phyloP scores from a whole-genome alignment of 148 eudicot genomes.

The Pouteria glomerata region DNA sequence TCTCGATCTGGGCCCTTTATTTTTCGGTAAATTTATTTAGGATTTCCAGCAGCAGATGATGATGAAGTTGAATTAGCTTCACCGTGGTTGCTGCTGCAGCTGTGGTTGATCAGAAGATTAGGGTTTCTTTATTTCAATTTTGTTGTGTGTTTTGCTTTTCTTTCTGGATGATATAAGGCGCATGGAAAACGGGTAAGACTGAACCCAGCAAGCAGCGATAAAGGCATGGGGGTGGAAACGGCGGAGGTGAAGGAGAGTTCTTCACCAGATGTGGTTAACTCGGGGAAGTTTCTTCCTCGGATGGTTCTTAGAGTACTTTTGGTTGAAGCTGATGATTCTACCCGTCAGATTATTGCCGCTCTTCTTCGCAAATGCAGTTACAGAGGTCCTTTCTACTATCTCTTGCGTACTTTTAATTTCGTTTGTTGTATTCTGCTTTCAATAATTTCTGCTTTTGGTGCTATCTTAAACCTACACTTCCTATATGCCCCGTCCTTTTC shows the following conservation, averaged over 20 bases:
- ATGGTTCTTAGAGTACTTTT: slow-evolving; percentile 54
- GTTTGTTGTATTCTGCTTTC: too few relatives aligned
- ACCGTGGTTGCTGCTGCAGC: too few relatives aligned
- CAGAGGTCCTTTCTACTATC: slow-evolving; percentile 62
- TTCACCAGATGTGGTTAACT: slow-evolving; percentile 37
- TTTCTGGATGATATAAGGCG: neutral
- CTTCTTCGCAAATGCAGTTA: slow-evolving; percentile 74
- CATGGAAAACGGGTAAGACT: slow-evolving; percentile 42
- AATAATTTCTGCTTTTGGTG: too few relatives aligned
- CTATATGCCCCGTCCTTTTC: too few relatives aligned
- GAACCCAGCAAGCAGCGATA: slow-evolving; percentile 30
- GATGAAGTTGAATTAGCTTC: neutral
- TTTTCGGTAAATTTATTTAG: neutral
- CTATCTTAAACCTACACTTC: too few relatives aligned
- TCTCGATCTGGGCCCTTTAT: neutral
- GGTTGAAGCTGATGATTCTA: slow-evolving; percentile 79
- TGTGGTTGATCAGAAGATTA: neutral
- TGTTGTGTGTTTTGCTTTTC: neutral
- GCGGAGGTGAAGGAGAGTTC: slow-evolving; percentile 6
- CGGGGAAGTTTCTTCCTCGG: slow-evolving; percentile 58
- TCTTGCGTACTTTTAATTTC: too few relatives aligned
- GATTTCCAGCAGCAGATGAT: neutral
- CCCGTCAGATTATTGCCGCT: slow-evolving; percentile 71
- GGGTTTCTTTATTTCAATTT: neutral
- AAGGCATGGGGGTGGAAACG: slow-evolving; percentile 19